Evolutionary conservation across 75 land plant species (phyloP), one percentile per base, ranked within the genome.

Genomic region (Selaginella tamariscina): DNA sequence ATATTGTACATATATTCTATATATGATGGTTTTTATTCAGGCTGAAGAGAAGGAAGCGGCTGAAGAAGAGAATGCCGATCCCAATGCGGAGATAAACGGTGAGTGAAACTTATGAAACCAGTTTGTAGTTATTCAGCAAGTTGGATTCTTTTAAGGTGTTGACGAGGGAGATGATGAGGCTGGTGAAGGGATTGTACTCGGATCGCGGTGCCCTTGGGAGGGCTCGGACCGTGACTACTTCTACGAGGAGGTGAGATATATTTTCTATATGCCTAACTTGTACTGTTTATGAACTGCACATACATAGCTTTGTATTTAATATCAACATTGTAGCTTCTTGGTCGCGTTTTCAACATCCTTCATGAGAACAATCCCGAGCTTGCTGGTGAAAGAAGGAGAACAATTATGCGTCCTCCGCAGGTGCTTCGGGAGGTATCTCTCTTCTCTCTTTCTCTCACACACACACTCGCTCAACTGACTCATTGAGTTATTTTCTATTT

Each of bases 341-440:
- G 79, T 26, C 80, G 97, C 54, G 89, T 91, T 21, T 88, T 91
- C 70, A 86, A 81, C 66, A 91, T 86, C 5, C 73, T 91, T 31
- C 78, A 85, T n/a, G 93, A 91, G 82, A 82, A 88, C 73, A 91
- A 91, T 56, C 97, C 93, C 26, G 89, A 85, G 72, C 87, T 88
- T 59, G 82, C 94, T 56, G 93, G 88, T 31, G 97, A 91, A 67
- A 83, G 82, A 78, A 82, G 89, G 23, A 82, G 97, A 59, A 91
- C 97, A 8, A 86, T 88, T 27, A 86, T 88, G 94, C 83, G 97
- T 75, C 97, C 97, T 0, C 93, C 97, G 2, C 89, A 91, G 75
- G 93, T 91, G 49, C 93, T 91, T 28, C 77, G 89, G 22, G 97
- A 91, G n/a, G n/a, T n/a, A n/a, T n/a, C n/a, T n/a, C n/a, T n/a